phyloP scores from a whole-genome alignment of 129 eudicot genomes.

The Chrysanthemum seticuspe region DNA sequence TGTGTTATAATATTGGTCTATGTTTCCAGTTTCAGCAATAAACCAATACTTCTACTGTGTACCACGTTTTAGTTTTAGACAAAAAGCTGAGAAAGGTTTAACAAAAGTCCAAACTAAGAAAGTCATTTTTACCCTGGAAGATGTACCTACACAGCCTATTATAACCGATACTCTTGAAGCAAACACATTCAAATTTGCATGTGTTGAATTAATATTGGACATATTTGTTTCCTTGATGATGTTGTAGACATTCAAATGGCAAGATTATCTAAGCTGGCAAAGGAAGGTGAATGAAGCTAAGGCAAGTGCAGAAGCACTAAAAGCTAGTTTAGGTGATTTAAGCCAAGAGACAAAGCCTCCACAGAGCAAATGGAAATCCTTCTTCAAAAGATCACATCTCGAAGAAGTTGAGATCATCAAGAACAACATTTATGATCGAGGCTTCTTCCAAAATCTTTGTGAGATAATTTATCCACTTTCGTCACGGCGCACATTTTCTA shows the following conservation, averaged over 20 bases:
- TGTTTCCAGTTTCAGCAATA: too few species aligned
- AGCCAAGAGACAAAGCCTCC: conserved; percentile 47
- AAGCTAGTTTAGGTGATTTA: conserved; percentile 61
- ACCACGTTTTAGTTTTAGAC: too few species aligned
- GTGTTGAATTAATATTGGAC: not conserved
- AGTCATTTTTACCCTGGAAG: too few species aligned
- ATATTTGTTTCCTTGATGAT: conserved; percentile 3
- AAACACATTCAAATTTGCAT: not conserved
- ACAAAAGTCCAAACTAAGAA: too few species aligned
- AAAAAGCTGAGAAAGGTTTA: too few species aligned
- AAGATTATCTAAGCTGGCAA: conserved; percentile 74
- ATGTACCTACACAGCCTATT: too few species aligned
- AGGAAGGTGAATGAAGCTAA: conserved; percentile 85
- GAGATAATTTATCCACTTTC: conserved; percentile 79
- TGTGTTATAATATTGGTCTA: too few species aligned
- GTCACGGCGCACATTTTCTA: conserved; percentile 52
- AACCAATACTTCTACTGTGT: too few species aligned
- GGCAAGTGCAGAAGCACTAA: conserved; percentile 75
- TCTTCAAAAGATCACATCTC: conserved; percentile 67
- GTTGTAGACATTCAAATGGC: conserved; percentile 84
- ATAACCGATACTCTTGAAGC: too few species aligned
- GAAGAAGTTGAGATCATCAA: conserved; percentile 50
- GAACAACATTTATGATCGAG: conserved; percentile 74
- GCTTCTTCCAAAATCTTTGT: conserved; percentile 51
- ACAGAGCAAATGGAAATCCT: conserved; percentile 75